Conservation (phyloP, 441 rosid species). For the Kokia cookei region DNA sequence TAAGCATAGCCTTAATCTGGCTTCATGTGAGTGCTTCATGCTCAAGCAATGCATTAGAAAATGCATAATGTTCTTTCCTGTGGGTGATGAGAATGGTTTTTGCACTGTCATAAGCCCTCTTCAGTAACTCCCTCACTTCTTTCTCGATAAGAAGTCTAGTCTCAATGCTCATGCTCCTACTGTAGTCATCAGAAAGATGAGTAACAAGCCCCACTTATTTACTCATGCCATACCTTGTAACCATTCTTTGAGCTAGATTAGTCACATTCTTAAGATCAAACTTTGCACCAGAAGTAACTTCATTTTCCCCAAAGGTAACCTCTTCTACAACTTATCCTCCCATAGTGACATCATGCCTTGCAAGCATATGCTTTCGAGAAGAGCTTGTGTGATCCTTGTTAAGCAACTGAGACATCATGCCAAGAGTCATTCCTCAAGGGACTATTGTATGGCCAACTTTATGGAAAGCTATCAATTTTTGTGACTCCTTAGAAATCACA, state of each 20-base stretch:
- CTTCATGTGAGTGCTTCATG: slow-evolving; percentile 73
- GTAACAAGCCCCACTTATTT: slow-evolving; percentile 78
- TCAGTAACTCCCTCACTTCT: slow-evolving; percentile 66
- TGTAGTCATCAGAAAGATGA: slow-evolving; percentile 60
- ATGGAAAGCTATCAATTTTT: slow-evolving; percentile 73
- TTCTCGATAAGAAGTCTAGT: slow-evolving; percentile 86
- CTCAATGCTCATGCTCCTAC: slow-evolving; percentile 93
- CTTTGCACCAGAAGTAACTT: slow-evolving; percentile 84
- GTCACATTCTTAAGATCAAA: slow-evolving; percentile 83
- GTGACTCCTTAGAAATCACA: slow-evolving; percentile 73
- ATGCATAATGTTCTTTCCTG: slow-evolving; percentile 73
- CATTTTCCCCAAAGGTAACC: slow-evolving; percentile 85
- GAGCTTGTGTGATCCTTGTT: slow-evolving; percentile 58
- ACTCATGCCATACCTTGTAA: slow-evolving; percentile 90
- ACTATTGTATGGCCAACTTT: slow-evolving; percentile 96
- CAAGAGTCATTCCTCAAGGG: slow-evolving; percentile 88
- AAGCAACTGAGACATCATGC: slow-evolving; percentile 88
- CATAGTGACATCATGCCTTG: slow-evolving; percentile 84
- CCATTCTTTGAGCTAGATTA: slow-evolving; percentile 72
- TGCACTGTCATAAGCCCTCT: slow-evolving; percentile 81
- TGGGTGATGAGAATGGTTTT: slow-evolving; percentile 66
- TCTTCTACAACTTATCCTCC: slow-evolving; percentile 95
- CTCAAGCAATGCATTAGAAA: slow-evolving; percentile 77
- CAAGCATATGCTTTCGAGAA: slow-evolving; percentile 89
- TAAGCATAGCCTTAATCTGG: slow-evolving; percentile 68